These are phyloP conservation scores for Phytophthora nicotianae DNA, from an alignment of 352 stramenopile genomes.

Conservation along the genomic window DNA sequence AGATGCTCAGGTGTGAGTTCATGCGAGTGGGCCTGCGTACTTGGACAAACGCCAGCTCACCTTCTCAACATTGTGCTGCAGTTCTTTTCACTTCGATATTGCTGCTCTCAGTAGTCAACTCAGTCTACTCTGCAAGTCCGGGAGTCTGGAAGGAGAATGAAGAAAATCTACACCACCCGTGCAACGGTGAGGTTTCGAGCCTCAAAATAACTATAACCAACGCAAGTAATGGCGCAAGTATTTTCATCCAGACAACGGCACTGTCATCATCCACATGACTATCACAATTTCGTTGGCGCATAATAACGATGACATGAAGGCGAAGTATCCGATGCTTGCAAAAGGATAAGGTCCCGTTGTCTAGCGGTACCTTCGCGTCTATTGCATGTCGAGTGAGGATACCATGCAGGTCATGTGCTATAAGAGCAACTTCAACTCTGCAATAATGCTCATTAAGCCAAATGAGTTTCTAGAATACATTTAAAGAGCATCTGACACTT, in stretches of 20 bases:
- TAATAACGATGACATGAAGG: constrained; percentile 4
- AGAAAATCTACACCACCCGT: constrained; percentile 3
- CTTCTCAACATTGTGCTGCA: constrained; percentile 26
- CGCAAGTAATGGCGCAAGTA: background rate
- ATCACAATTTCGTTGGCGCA: background rate
- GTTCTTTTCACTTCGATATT: too few species aligned
- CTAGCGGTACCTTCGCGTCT: constrained; percentile 5
- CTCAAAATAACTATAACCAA: constrained; percentile 32
- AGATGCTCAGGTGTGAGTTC: constrained; percentile 5
- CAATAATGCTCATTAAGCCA: background rate
- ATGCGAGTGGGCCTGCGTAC: background rate
- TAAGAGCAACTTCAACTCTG: constrained; percentile 1
- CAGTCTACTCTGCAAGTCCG: constrained; percentile 7
- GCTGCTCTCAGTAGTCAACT: constrained; percentile 2
- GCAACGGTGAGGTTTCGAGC: constrained; percentile 1
- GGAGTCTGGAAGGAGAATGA: constrained; percentile 23
- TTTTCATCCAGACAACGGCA: constrained; percentile 12
- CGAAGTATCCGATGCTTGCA: constrained; percentile 7
- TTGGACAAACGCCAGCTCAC: constrained; percentile 4
- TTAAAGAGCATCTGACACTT: background rate
- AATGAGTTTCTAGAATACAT: background rate
- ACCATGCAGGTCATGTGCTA: too few species aligned
- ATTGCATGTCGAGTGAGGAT: too few species aligned
- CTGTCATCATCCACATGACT: constrained; percentile 7
- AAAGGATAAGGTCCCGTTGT: constrained; percentile 7